Percentiles rank a stretch among this genome's conserved stretches.
Conservation (phyloP, 768 basidiomycete genomes). For the Amanita subjunquillea region DNA sequence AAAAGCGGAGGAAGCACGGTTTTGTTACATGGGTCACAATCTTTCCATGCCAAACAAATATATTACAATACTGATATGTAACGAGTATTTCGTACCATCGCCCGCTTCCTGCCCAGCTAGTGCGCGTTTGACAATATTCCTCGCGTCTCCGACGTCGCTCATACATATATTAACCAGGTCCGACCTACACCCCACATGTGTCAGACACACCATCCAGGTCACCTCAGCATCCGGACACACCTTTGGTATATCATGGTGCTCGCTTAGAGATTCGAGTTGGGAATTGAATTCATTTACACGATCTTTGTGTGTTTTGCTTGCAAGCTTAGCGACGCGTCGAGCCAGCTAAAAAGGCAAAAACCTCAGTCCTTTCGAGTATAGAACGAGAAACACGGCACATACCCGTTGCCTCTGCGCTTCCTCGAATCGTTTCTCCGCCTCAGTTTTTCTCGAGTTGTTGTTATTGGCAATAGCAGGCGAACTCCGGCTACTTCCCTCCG, state of each 20-base stretch:
- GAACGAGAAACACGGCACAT: slow-evolving; percentile 15
- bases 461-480: slow-evolving; percentile 47
- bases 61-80: slow-evolving; percentile 29
- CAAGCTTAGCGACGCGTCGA: slow-evolving; percentile 65
- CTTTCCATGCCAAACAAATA: slow-evolving; percentile 37
- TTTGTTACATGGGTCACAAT: slow-evolving; percentile 24
- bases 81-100: neutral
- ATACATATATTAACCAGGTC: slow-evolving; percentile 58
- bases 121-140: neutral
- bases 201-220: slow-evolving; percentile 6
- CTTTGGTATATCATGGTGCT: slow-evolving; percentile 95
- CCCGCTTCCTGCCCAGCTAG: slow-evolving; percentile 6
- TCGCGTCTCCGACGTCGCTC: slow-evolving; percentile 14
- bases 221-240: slow-evolving; percentile 22
- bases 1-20: slow-evolving; percentile 17
- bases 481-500: slow-evolving; percentile 46
- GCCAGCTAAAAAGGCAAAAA: slow-evolving; percentile 39
- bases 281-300: slow-evolving; percentile 85
- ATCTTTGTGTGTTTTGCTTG: slow-evolving; percentile 86
- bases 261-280: slow-evolving; percentile 78
- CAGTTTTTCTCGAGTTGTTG: slow-evolving; percentile 56
- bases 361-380: neutral
- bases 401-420: slow-evolving; percentile 79
- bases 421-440: slow-evolving; percentile 83
- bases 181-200: slow-evolving; percentile 42